Conservation (phyloP, 2,329 filamentous ascomycete species). For the Neodidymelliopsis sp. region DNA sequence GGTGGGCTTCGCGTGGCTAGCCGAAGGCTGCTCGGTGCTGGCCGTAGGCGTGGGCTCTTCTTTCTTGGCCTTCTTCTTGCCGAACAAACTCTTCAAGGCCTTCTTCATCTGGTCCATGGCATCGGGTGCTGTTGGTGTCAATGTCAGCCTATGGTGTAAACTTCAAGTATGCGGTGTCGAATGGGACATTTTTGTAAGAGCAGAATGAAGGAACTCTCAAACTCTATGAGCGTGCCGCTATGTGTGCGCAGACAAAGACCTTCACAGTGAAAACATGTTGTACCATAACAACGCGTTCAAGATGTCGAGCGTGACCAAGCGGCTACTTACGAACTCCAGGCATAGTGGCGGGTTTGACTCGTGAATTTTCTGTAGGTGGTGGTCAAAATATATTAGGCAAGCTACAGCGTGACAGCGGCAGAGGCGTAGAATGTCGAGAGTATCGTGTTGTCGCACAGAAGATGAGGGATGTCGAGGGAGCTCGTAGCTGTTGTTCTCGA, state of each 20-base stretch:
- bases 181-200: not conserved
- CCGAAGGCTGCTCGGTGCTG: constrained; percentile 32
- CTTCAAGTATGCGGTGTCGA: not conserved
- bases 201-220: not conserved
- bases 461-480: constrained; percentile 13
- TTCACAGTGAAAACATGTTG: not conserved
- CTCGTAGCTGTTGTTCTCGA: constrained; percentile 5
- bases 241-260: not conserved
- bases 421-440: not conserved
- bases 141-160: not conserved
- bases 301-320: not conserved
- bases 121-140: constrained; percentile 41
- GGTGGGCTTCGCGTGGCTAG: constrained; percentile 39
- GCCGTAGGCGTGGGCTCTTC: constrained; percentile 37
- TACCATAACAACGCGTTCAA: constrained; percentile 2
- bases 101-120: constrained; percentile 48
- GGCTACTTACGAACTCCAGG: constrained; percentile 51
- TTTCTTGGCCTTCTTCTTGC: constrained; percentile 46
- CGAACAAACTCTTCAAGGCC: constrained; percentile 48
- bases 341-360: constrained; percentile 33
- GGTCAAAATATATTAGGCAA: too few species aligned
- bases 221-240: not conserved
- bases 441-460: constrained; percentile 1
- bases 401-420: too few species aligned
- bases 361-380: too few species aligned